Percentiles rank a stretch among this genome's conserved stretches.
Evolutionary conservation across 768 basidiomycete genomes (phyloP).

Genomic region (Cyclocybe cylindracea): DNA sequence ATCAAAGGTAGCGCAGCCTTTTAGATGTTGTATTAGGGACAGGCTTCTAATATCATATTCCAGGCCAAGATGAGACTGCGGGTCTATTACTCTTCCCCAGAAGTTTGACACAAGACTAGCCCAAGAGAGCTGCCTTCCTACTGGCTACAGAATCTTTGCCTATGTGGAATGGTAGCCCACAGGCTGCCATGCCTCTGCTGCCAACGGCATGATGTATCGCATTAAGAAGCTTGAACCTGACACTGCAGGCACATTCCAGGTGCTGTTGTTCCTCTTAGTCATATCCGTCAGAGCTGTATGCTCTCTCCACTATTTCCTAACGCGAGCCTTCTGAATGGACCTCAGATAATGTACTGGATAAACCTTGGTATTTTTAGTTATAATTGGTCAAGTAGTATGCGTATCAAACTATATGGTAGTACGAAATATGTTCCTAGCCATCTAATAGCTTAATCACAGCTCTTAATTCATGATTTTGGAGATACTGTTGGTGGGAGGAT

Average conservation of each 20-base stretch:
- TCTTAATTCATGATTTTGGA: too few species aligned
- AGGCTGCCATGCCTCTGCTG: neutral
- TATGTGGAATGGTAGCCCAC: slow-evolving; percentile 16
- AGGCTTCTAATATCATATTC: neutral
- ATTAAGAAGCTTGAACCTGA: neutral
- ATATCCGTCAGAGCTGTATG: slow-evolving; percentile 33
- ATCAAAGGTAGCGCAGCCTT: slow-evolving; percentile 8
- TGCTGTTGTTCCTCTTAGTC: slow-evolving; percentile 27
- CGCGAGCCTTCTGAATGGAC: too few species aligned
- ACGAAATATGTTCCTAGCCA: neutral
- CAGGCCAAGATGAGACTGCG: neutral
- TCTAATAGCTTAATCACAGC: too few species aligned
- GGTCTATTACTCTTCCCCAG: slow-evolving; percentile 15
- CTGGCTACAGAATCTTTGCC: slow-evolving; percentile 17
- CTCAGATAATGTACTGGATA: slow-evolving; percentile 10
- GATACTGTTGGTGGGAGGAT: too few species aligned
- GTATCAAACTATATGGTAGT: slow-evolving; percentile 29
- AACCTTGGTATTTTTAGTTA: slow-evolving; percentile 19
- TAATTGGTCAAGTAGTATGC: slow-evolving; percentile 25
- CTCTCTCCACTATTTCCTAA: slow-evolving; percentile 21
- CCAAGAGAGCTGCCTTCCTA: slow-evolving; percentile 3
- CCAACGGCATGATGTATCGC: slow-evolving; percentile 13
- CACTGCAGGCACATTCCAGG: neutral
- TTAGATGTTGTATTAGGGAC: neutral
- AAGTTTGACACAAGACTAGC: slow-evolving; percentile 1